phyloP scores from a whole-genome alignment of 306 rosid species.

The Lupinus albus region DNA sequence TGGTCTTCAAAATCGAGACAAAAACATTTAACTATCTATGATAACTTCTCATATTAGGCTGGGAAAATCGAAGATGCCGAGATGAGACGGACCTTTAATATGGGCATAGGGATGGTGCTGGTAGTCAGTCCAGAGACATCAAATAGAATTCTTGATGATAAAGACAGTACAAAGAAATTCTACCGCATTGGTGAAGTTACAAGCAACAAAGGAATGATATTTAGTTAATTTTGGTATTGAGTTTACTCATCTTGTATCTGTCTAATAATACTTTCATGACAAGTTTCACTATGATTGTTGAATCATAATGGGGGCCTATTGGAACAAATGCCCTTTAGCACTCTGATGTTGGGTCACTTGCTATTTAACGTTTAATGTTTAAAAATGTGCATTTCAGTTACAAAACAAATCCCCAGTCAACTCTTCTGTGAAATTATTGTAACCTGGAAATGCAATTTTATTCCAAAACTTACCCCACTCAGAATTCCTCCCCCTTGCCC shows the following conservation, averaged over 20 bases:
- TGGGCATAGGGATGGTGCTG: slow-evolving; percentile 95
- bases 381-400: too few species aligned
- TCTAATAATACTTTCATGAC: not conserved
- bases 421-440: too few species aligned
- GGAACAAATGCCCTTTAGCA: not conserved
- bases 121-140: slow-evolving; percentile 71
- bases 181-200: slow-evolving; percentile 75
- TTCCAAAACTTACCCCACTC: too few species aligned
- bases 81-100: slow-evolving; percentile 83
- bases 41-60: slow-evolving; percentile 51
- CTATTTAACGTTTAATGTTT: too few species aligned
- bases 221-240: slow-evolving; percentile 20
- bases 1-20: slow-evolving; percentile 26
- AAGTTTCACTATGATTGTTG: not conserved
- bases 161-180: slow-evolving; percentile 41
- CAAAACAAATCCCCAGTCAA: too few species aligned
- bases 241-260: not conserved
- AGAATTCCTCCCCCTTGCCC: too few species aligned
- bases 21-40: not conserved
- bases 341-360: too few species aligned
- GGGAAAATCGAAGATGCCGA: slow-evolving; percentile 72
- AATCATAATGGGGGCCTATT: not conserved
- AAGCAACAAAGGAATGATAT: slow-evolving; percentile 62
- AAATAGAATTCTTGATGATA: slow-evolving; percentile 51
- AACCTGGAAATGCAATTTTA: too few species aligned